Base-by-base conservation (phyloP, 176 grass and related monocot species). In the Chrysopogon serrulatus region DNA sequence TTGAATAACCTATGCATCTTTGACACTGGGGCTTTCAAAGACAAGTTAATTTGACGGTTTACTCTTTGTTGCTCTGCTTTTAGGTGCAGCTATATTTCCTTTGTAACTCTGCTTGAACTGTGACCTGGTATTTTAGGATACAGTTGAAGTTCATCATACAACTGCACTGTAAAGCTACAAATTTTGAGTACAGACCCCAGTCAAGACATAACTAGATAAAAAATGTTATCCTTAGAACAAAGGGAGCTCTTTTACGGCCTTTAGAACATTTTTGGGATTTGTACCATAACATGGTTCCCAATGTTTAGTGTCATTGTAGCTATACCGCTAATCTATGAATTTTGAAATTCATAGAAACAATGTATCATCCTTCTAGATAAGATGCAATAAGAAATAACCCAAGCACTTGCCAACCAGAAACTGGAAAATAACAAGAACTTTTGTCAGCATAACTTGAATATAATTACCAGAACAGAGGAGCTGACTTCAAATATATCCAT, bases 401-500 rank as follows among this genome's bases (percentile, higher is more conserved):
- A 81, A 23, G 68, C 16, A 80, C 77, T 34, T 32, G 64, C 54
- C 32, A 65, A 21, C 2, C 15, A 71, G 10, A 19, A 62, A 36
- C 17, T 35, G 27, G 45, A 51, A 81, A 43, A 62, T 28, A 63
- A 53, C n/a, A 43, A 74, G 8, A 18, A 26, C 26, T 67, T 42
- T 4, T 15, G 28, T 68, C 40, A 70, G 42, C 18, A 14, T 28
- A 28, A 16, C 21, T 11, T 48, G 70, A 69, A 74, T 28, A 65
- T n/a, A 44, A 57, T 74, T 90, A 90, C 83, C 88, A 82, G 26
- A 82, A 71, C 12, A 44, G 41, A 56, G 62, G 40, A 30, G 40
- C 32, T 21, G 4, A 19, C 15, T 45, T 37, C 19, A 57, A 64
- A 81, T 71, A 60, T 63, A 85, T 24, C 77, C 18, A 70, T 85